A percentile compares a stretch with the other conserved stretches of the same genome.
Conservation (phyloP, 345 rosid genomes). For the Clarkia xantiana region DNA sequence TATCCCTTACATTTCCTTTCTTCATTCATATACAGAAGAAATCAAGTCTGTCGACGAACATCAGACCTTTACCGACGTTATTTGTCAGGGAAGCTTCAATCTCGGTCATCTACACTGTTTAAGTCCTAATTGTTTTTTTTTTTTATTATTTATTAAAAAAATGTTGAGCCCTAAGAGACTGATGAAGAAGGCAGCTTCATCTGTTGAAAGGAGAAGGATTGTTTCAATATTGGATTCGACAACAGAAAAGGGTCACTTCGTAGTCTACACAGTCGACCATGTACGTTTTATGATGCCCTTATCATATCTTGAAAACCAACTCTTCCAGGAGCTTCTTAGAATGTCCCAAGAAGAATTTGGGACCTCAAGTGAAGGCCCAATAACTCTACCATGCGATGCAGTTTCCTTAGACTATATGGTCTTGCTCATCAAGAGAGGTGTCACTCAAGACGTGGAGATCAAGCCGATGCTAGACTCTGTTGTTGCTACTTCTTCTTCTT, state of each 20-base stretch:
- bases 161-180: conserved; percentile 3
- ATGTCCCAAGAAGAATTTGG: conserved; percentile 11
- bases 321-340: conserved; percentile 7
- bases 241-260: conserved; percentile 16
- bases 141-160: too few relatives aligned
- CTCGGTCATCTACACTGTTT: too few relatives aligned
- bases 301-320: conserved; percentile 6
- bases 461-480: conserved; percentile 3
- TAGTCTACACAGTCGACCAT: conserved; percentile 18
- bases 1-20: too few relatives aligned
- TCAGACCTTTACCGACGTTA: too few relatives aligned
- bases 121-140: too few relatives aligned
- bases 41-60: too few relatives aligned
- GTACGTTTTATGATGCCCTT: conserved; percentile 1
- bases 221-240: too few relatives aligned
- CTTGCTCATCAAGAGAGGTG: not conserved
- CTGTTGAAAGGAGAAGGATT: not conserved
- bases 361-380: conserved; percentile 5
- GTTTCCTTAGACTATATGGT: conserved; percentile 5
- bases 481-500: not conserved
- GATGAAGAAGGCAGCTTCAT: not conserved
- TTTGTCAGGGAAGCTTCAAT: too few relatives aligned
- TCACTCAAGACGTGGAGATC: not conserved
- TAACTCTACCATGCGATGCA: conserved; percentile 6
- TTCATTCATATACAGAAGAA: too few relatives aligned